phyloP scores from a whole-genome alignment of 768 basidiomycete species.

The Panaeolus papilionaceus region DNA sequence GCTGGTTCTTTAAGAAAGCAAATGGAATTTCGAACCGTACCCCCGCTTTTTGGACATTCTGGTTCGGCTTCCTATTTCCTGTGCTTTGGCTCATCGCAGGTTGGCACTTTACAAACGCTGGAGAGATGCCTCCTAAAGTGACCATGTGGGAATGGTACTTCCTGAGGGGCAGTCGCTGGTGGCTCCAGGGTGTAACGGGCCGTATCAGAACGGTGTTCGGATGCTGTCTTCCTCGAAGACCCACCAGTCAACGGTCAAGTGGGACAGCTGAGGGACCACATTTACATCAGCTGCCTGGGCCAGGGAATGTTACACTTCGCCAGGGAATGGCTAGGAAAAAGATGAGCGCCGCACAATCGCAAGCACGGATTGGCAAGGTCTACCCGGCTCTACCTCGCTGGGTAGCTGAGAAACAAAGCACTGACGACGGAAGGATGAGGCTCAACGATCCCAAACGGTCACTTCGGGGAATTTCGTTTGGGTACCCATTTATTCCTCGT shows the following conservation, averaged over 20 bases:
- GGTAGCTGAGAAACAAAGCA: slow-evolving; percentile 50
- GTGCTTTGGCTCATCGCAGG: slow-evolving; percentile 81
- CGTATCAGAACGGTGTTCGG: slow-evolving; percentile 25
- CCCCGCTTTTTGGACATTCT: slow-evolving; percentile 70
- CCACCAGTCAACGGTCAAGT: background rate
- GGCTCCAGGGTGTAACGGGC: slow-evolving; percentile 17
- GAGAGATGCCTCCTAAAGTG: slow-evolving; percentile 50
- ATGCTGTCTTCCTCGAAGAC: slow-evolving; percentile 36
- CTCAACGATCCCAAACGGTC: slow-evolving; percentile 51
- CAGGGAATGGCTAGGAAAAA: slow-evolving; percentile 29
- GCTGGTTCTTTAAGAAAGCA: slow-evolving; percentile 13
- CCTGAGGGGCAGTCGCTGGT: slow-evolving; percentile 42
- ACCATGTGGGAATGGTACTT: slow-evolving; percentile 56
- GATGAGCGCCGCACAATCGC: slow-evolving; percentile 25
- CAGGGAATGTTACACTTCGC: slow-evolving; percentile 18
- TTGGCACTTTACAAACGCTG: slow-evolving; percentile 64
- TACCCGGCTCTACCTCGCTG: slow-evolving; percentile 46
- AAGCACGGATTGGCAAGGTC: slow-evolving; percentile 32
- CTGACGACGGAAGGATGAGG: slow-evolving; percentile 48
- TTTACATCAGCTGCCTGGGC: slow-evolving; percentile 8
- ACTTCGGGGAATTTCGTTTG: slow-evolving; percentile 53
- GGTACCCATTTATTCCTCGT: slow-evolving; percentile 67
- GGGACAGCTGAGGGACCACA: background rate
- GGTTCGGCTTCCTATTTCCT: slow-evolving; percentile 75
- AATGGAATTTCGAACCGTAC: slow-evolving; percentile 32